These are phyloP conservation scores for Periconia sp. DNA, from an alignment of 2,329 filamentous ascomycete genomes.

Conservation along the genomic window DNA sequence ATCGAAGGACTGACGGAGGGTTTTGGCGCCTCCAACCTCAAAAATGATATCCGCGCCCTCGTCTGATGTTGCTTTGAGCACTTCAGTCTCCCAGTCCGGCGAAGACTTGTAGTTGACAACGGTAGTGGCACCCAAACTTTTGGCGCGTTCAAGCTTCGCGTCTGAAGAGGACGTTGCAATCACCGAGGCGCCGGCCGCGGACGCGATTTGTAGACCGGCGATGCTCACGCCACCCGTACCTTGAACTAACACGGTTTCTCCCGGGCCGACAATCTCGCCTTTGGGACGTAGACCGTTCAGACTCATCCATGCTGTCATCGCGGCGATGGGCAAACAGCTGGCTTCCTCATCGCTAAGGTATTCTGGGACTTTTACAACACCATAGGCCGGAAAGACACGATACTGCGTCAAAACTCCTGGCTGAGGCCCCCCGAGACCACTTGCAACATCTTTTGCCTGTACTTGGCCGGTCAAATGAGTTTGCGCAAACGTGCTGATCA, in stretches of 20 bases:
- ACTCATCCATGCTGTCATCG: constrained; percentile 66
- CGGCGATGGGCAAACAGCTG: constrained; percentile 61
- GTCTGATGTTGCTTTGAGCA: constrained; percentile 49
- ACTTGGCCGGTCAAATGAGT: constrained; percentile 62
- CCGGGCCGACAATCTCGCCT: constrained; percentile 51
- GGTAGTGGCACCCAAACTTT: constrained; percentile 59
- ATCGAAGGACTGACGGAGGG: constrained; percentile 50
- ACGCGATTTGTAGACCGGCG: constrained; percentile 44
- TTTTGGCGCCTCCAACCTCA: constrained; percentile 55
- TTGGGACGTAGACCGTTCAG: constrained; percentile 62
- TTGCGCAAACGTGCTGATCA: constrained; percentile 65
- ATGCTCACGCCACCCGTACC: constrained; percentile 50
- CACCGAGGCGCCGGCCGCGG: constrained; percentile 48
- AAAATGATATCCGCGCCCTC: constrained; percentile 53
- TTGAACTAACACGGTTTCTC: constrained; percentile 43
- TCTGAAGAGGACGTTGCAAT: constrained; percentile 63
- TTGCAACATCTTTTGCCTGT: constrained; percentile 55
- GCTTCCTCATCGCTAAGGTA: constrained; percentile 64
- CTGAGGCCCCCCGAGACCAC: constrained; percentile 63
- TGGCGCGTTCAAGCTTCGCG: constrained; percentile 56
- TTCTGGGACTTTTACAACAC: constrained; percentile 58
- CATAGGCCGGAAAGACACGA: constrained; percentile 60
- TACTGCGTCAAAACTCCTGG: constrained; percentile 61
- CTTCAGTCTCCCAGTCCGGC: constrained; percentile 62
- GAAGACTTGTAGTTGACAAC: constrained; percentile 63